These are phyloP conservation scores for Globisporangium lucens DNA, from an alignment of 352 stramenopile genomes.

Conservation along the genomic window DNA sequence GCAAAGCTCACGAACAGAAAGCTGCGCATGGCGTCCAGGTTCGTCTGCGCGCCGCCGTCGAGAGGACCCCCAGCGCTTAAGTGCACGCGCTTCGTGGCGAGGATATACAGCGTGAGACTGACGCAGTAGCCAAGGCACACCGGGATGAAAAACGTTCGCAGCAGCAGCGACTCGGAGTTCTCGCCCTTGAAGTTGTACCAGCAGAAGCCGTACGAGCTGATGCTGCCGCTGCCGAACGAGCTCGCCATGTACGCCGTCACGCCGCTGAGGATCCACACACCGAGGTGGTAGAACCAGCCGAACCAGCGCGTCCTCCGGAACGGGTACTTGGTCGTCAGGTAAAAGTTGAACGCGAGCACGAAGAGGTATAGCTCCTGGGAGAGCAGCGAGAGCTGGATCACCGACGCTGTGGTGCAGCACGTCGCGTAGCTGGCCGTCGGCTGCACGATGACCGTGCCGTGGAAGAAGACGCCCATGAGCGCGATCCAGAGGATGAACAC, in stretches of 20 bases:
- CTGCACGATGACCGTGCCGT: slow-evolving; percentile 64
- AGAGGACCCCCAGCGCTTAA: slow-evolving; percentile 40
- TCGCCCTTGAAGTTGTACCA: slow-evolving; percentile 59
- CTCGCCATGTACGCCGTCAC: slow-evolving; percentile 52
- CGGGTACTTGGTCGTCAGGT: slow-evolving; percentile 87
- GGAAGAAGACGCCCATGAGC: slow-evolving; percentile 77
- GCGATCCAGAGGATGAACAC: slow-evolving; percentile 79
- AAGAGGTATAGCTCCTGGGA: slow-evolving; percentile 86
- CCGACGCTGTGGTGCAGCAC: slow-evolving; percentile 59
- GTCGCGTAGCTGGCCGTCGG: slow-evolving; percentile 38
- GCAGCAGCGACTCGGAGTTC: slow-evolving; percentile 51
- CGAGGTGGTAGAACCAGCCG: slow-evolving; percentile 63
- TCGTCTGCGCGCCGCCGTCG: slow-evolving; percentile 51
- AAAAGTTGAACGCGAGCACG: slow-evolving; percentile 81
- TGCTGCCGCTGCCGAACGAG: slow-evolving; percentile 33
- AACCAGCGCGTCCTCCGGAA: slow-evolving; percentile 76
- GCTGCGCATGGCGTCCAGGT: slow-evolving; percentile 73
- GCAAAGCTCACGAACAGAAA: slow-evolving; percentile 74
- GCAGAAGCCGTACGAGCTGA: slow-evolving; percentile 82
- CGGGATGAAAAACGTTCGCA: slow-evolving; percentile 65
- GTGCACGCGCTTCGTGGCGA: slow-evolving; percentile 67
- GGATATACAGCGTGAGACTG: slow-evolving; percentile 69
- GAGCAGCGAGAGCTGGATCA: slow-evolving; percentile 70
- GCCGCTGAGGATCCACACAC: slow-evolving; percentile 56
- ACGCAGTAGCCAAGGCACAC: slow-evolving; percentile 57